These are phyloP conservation scores for Botrytis deweyae DNA, from an alignment of 2,329 filamentous ascomycete species.

Conservation along the genomic window DNA sequence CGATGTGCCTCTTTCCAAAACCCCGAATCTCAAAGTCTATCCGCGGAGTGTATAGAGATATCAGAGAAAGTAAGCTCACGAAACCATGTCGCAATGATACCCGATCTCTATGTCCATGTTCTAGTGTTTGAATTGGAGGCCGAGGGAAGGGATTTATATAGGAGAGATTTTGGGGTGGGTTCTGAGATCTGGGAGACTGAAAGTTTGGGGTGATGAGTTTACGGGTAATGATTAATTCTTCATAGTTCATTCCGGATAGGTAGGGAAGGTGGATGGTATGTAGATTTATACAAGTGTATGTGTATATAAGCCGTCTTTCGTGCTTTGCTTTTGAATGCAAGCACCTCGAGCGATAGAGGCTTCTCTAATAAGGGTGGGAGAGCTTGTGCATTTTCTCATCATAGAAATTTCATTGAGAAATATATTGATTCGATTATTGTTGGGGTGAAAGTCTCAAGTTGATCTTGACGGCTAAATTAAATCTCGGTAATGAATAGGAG, in stretches of 20 bases:
- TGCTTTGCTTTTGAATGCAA: not conserved
- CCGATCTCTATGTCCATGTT: not conserved
- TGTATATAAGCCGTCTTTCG: not conserved
- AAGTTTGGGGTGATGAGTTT: not conserved
- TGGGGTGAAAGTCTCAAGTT: not conserved
- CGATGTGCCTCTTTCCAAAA: too few species aligned
- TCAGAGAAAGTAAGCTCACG: too few species aligned
- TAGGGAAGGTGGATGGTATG: not conserved
- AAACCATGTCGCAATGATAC: too few species aligned
- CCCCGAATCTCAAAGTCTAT: not conserved
- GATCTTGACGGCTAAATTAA: too few species aligned
- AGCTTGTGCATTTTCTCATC: not conserved
- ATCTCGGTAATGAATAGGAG: not conserved
- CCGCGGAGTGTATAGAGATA: not conserved
- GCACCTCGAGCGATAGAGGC: too few species aligned
- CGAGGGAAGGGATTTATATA: not conserved
- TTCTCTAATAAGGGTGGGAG: accelerated
- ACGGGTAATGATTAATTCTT: accelerated
- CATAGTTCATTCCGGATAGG: too few species aligned
- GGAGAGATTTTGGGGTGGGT: too few species aligned
- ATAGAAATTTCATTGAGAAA: not conserved
- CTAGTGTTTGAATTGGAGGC: not conserved
- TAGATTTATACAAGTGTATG: too few species aligned
- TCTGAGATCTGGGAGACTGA: not conserved
- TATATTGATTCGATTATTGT: not conserved